Conservation (phyloP, 306 rosid genomes). For the Pyrus pyrifolia region DNA sequence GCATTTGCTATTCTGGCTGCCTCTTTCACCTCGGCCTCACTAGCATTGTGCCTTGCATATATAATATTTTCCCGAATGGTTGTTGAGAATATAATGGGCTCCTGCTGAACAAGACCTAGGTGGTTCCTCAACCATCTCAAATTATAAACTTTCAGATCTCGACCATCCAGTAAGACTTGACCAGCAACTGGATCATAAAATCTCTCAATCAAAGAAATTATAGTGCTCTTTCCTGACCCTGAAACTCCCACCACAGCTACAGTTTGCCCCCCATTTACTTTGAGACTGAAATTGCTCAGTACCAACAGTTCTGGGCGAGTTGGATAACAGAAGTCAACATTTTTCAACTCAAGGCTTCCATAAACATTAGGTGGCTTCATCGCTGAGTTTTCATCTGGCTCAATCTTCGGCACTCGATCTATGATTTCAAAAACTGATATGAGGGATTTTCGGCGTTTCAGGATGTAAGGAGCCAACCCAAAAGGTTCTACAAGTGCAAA, state of each 20-base stretch:
- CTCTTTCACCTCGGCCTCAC: conserved; percentile 97
- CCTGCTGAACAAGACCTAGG: conserved; percentile 98
- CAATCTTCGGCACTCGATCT: conserved; percentile 90
- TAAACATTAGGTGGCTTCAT: conserved; percentile 91
- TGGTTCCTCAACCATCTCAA: conserved; percentile 96
- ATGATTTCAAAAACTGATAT: conserved; percentile 95
- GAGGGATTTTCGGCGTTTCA: conserved; percentile 97
- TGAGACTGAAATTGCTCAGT: conserved; percentile 88
- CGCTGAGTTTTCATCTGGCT: conserved; percentile 86
- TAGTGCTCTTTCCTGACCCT: conserved; percentile 97
- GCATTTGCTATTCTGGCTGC: conserved; percentile 99
- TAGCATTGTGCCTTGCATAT: conserved; percentile 97
- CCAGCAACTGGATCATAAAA: conserved; percentile 98
- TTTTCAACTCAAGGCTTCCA: conserved; percentile 93
- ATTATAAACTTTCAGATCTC: conserved; percentile 83
- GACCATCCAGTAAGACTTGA: conserved; percentile 86
- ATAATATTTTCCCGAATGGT: conserved; percentile 94
- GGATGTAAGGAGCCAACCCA: conserved; percentile 99
- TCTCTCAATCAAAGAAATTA: conserved; percentile 92
- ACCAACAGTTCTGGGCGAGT: conserved; percentile 95
- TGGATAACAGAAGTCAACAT: conserved; percentile 90
- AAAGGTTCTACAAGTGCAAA: conserved; percentile 99
- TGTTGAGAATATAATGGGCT: conserved; percentile 93
- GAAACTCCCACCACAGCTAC: conserved; percentile 98
- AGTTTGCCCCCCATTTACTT: conserved; percentile 93